Percentiles rank a stretch among this genome's conserved stretches.
phyloP scores from a whole-genome alignment of 768 basidiomycete species.

The Sarcomyxa edulis region DNA sequence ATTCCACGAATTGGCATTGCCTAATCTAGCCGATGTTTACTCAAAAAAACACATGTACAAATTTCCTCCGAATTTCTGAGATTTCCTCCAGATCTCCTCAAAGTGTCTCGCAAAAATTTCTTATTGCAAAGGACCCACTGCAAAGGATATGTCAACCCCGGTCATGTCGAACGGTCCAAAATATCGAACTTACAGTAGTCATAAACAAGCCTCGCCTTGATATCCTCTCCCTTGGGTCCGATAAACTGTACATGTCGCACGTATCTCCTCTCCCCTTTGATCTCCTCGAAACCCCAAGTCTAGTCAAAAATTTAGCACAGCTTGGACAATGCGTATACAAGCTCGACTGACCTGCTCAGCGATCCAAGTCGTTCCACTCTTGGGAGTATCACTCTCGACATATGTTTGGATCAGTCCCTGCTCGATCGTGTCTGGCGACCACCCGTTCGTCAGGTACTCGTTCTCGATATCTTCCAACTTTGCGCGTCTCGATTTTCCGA shows the following conservation, averaged over 20 bases:
- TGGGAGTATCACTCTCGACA: slow-evolving; percentile 56
- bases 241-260: slow-evolving; percentile 58
- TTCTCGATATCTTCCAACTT: slow-evolving; percentile 41
- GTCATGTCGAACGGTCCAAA: no score
- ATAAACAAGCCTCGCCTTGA: slow-evolving; percentile 55
- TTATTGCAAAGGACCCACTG: no score
- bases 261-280: slow-evolving; percentile 57
- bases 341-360: slow-evolving; percentile 48
- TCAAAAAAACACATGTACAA: no score
- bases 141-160: no score
- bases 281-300: slow-evolving; percentile 62
- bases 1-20: no score
- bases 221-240: slow-evolving; percentile 52
- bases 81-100: no score
- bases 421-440: slow-evolving; percentile 35
- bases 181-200: slow-evolving; percentile 69
- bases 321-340: slow-evolving; percentile 1
- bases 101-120: no score
- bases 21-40: no score
- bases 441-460: slow-evolving; percentile 34
- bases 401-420: slow-evolving; percentile 40
- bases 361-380: slow-evolving; percentile 57
- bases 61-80: no score
- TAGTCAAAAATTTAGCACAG: slow-evolving; percentile 9
- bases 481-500: slow-evolving; percentile 49